Evolutionary conservation across 2,329 filamentous ascomycete genomes (phyloP).

Genomic region (Grosmannia huntii): DNA sequence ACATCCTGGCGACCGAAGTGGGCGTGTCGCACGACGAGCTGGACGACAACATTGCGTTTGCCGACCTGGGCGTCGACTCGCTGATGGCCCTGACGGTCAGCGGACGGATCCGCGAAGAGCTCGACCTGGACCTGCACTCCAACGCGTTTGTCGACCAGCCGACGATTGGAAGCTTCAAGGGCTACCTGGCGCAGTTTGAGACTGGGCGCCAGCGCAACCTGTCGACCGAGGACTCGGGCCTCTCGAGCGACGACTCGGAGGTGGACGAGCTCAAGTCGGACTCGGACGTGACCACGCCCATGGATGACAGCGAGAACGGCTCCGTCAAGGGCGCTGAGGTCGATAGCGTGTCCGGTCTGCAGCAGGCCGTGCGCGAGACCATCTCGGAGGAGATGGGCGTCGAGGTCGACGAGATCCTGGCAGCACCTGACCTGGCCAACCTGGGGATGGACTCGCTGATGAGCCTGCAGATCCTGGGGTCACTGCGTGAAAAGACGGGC

Average conservation of each 20-base stretch:
- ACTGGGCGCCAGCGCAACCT: conserved; percentile 10
- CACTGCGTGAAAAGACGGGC: conserved; percentile 40
- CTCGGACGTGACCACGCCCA: conserved; percentile 39
- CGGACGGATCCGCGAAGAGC: conserved; percentile 43
- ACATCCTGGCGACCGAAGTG: conserved; percentile 43
- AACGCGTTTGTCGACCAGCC: conserved; percentile 40
- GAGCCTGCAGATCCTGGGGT: conserved; percentile 41
- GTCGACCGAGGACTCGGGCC: conserved; percentile 18
- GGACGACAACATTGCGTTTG: conserved; percentile 41
- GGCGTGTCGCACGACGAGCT: conserved; percentile 42
- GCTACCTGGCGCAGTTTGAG: conserved; percentile 27
- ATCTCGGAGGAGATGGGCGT: conserved; percentile 62
- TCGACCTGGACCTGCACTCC: conserved; percentile 40
- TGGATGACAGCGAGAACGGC: conserved; percentile 38
- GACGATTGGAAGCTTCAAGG: conserved; percentile 41
- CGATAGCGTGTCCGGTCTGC: conserved; percentile 21
- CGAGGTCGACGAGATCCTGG: conserved; percentile 48
- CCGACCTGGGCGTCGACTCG: conserved; percentile 47
- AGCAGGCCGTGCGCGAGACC: conserved; percentile 47
- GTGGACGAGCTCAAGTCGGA: conserved; percentile 33
- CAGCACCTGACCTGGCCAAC: conserved; percentile 39
- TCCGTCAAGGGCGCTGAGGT: conserved; percentile 28
- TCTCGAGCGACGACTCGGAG: conserved; percentile 28
- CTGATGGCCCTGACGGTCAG: conserved; percentile 47
- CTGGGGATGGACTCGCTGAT: conserved; percentile 48